These are phyloP conservation scores for Cladosporium sphaerospermum DNA, from an alignment of 2,329 filamentous ascomycete genomes.

Conservation along the genomic window DNA sequence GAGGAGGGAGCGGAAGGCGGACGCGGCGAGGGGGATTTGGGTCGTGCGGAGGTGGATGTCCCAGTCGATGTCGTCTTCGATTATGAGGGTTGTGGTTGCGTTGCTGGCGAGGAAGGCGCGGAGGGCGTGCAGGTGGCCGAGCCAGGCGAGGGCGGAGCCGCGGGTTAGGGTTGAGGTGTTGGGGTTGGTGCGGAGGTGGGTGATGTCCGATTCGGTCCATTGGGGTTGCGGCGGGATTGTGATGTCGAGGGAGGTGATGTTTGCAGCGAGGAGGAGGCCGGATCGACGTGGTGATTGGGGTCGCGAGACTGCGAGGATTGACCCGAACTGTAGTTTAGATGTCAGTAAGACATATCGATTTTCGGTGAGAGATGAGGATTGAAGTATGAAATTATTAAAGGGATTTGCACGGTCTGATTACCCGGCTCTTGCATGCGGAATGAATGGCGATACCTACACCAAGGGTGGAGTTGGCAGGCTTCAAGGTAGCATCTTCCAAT, in stretches of 20 bases:
- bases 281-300: constrained; percentile 29
- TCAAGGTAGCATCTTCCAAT: neutral
- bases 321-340: constrained; percentile 27
- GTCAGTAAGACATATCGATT: neutral
- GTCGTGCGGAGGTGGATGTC: constrained; percentile 38
- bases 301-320: constrained; percentile 34
- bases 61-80: constrained; percentile 44
- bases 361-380: neutral
- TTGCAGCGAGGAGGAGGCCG: constrained; percentile 33
- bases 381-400: neutral
- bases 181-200: constrained; percentile 22
- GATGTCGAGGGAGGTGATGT: constrained; percentile 35
- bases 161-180: constrained; percentile 27
- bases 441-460: constrained; percentile 11
- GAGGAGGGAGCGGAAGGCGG: constrained; percentile 32
- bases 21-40: constrained; percentile 38
- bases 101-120: constrained; percentile 37
- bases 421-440: neutral
- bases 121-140: constrained; percentile 36
- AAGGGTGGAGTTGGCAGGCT: constrained; percentile 17
- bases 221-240: constrained; percentile 33
- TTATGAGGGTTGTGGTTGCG: constrained; percentile 37
- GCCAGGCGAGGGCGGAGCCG: constrained; percentile 36
- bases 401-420: too few relatives aligned
- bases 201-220: constrained; percentile 33